Base-by-base conservation (phyloP, 805 yeast genomes). In the Pichia scutulata region DNA sequence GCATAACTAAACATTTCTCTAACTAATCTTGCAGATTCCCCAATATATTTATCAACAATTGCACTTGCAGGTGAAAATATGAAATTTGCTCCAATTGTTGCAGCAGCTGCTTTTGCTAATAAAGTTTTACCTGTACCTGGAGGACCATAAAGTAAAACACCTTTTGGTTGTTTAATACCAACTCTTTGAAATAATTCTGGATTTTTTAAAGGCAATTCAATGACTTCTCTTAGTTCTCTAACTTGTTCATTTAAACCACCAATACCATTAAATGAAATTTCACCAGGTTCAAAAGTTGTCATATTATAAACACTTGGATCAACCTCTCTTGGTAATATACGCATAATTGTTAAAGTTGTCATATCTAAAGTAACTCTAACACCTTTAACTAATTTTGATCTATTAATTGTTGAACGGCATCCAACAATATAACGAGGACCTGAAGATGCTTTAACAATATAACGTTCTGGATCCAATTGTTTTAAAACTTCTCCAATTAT, bases 1-100 rank as follows among this genome's bases (percentile, higher is more conserved):
- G 98, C 99, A 70, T 92, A 93, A 47, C 95, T 85, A 70, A 92
- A 92, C 98, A 92, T 93, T 67, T 92, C 99, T 72, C 99, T 82
- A 57, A 92, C 89, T 65, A 92, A 78, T 63, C 99, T 81, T 0
- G 99, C 98, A 21, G 96, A 86, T 69, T 92, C 99, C 64, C 99
- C 99, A 64, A 92, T 92, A 70, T 93, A 92, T 70, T 92, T 92
- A 70, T 92, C 99, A 47, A 92, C 99, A 65, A 92, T 92, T 44
- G 96, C 98, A 13, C 96, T 86, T 0, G 98, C 97, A 13, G 98
- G 98, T n/a, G 96, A 86, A 62, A 93, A 93, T 55, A 92, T 92
- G 72, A 92, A 92, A 70, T 92, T 92, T 37, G 97, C 97, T 50
- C 98, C 98, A 62, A 93, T 89, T 5, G 98, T 93, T 42, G 98